Evolutionary conservation across 176 grass and related monocot genomes (phyloP).

Genomic region (Hyparrhenia diplandra): DNA sequence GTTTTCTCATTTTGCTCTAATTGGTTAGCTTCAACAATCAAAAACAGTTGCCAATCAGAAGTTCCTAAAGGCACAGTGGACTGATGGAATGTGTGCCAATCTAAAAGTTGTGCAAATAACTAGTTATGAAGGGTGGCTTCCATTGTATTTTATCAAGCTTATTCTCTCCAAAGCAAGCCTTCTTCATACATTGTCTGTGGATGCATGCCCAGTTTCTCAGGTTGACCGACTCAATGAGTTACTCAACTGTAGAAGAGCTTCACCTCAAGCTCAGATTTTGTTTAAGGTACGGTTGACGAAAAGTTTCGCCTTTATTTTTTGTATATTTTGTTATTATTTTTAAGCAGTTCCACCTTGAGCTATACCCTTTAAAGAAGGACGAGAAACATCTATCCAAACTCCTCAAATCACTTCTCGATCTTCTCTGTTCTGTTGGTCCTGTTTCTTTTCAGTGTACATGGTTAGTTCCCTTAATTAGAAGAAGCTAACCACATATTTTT

Average conservation of each 20-base stretch:
- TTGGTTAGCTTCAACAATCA: neutral
- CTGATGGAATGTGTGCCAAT: neutral
- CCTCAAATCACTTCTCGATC: too few species aligned
- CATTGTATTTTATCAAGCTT: neutral
- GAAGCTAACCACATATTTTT: too few species aligned
- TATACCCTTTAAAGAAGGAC: too few species aligned
- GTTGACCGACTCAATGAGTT: neutral
- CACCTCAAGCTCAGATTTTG: neutral
- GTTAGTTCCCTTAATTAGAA: too few species aligned
- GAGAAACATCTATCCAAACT: too few species aligned
- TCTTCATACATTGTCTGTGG: neutral
- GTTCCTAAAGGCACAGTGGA: conserved; percentile 3
- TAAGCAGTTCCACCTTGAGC: too few species aligned
- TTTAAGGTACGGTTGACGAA: too few species aligned
- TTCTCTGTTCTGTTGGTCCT: too few species aligned
- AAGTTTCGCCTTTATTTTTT: too few species aligned
- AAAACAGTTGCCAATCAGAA: neutral
- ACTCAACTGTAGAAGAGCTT: neutral
- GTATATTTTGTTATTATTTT: too few species aligned
- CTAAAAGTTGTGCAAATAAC: too few species aligned
- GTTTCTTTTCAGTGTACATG: too few species aligned
- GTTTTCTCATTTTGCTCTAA: neutral
- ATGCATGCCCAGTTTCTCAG: neutral
- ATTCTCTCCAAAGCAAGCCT: neutral
- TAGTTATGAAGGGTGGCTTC: neutral